Percentiles rank a stretch among this genome's conserved stretches.
These are phyloP conservation scores for Neospermospora avenae DNA, from an alignment of 2,329 filamentous ascomycete species.

Conservation along the genomic window DNA sequence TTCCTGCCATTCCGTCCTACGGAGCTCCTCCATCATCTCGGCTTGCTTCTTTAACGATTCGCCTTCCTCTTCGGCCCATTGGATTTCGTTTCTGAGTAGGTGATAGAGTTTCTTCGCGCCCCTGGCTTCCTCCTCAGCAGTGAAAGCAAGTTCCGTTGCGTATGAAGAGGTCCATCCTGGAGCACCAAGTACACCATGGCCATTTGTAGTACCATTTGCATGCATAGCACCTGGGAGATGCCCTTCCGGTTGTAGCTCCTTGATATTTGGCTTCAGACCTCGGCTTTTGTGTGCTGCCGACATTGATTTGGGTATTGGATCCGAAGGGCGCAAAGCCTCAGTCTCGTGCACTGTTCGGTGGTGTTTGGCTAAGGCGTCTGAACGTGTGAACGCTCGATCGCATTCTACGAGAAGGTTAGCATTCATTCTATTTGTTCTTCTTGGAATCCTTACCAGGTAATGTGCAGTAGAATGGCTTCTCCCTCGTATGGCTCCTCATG, in stretches of 20 bases:
- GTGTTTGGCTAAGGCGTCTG: conserved; percentile 93
- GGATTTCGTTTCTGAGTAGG: conserved; percentile 58
- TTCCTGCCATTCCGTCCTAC: conserved; percentile 72
- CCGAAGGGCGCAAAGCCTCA: conserved; percentile 79
- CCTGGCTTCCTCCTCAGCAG: conserved; percentile 58
- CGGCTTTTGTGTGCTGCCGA: conserved; percentile 44
- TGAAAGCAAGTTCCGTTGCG: conserved; percentile 54
- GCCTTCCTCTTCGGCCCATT: conserved; percentile 68
- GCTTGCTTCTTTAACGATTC: conserved; percentile 63
- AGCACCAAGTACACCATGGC: conserved; percentile 8
- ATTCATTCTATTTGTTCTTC: neutral
- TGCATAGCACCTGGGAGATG: conserved; percentile 47
- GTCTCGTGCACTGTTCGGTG: conserved; percentile 99
- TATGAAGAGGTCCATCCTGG: conserved; percentile 36
- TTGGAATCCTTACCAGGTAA: conserved; percentile 66
- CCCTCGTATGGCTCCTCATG: conserved; percentile 95
- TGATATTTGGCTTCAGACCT: conserved; percentile 62
- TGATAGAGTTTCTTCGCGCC: conserved; percentile 65
- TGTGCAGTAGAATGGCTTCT: conserved; percentile 98
- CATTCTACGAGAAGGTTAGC: conserved; percentile 63
- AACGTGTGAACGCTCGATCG: conserved; percentile 92
- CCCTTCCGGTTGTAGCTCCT: conserved; percentile 48
- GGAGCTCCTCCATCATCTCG: conserved; percentile 61
- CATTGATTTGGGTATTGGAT: conserved; percentile 70
- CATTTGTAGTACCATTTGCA: conserved; percentile 40